Conservation (phyloP, 1,284 basidiomycete genomes). For the Phylloboletellus chloephorus region DNA sequence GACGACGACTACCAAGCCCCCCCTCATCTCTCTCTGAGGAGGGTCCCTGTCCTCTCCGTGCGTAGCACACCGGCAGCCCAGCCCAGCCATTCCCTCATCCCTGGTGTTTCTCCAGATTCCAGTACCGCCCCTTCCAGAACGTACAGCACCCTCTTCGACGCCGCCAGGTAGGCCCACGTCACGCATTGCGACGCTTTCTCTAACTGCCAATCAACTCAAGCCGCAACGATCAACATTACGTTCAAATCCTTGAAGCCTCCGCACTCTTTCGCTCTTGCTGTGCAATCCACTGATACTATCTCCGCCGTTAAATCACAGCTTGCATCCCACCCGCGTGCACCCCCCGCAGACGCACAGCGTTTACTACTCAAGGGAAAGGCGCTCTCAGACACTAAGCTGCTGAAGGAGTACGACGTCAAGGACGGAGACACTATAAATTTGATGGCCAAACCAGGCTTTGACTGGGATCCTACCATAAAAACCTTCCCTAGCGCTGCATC, state of each 20-base stretch:
- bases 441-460: conserved; percentile 72
- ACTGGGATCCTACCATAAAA: conserved; percentile 54
- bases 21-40: conserved; percentile 63
- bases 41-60: conserved; percentile 68
- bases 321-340: conserved; percentile 55
- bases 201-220: conserved; percentile 29
- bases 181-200: conserved; percentile 6
- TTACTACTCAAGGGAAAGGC: conserved; percentile 90
- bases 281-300: conserved; percentile 76
- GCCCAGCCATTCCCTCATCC: conserved; percentile 2
- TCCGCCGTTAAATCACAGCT: conserved; percentile 70
- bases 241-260: conserved; percentile 89
- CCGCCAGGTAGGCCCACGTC: conserved; percentile 33
- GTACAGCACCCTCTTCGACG: conserved; percentile 34
- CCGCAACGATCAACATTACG: conserved; percentile 55
- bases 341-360: conserved; percentile 72
- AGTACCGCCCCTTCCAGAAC: conserved; percentile 53
- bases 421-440: conserved; percentile 78
- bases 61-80: conserved; percentile 31
- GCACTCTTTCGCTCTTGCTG: conserved; percentile 64
- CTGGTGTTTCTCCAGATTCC: conserved; percentile 41
- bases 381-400: conserved; percentile 76
- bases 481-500: conserved; percentile 17
- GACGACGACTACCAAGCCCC: conserved; percentile 74
- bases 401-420: conserved; percentile 82